Evolutionary conservation across 805 yeast genomes (phyloP), one percentile per base, ranked within the genome.

Genomic region (Kuraishia cidri): DNA sequence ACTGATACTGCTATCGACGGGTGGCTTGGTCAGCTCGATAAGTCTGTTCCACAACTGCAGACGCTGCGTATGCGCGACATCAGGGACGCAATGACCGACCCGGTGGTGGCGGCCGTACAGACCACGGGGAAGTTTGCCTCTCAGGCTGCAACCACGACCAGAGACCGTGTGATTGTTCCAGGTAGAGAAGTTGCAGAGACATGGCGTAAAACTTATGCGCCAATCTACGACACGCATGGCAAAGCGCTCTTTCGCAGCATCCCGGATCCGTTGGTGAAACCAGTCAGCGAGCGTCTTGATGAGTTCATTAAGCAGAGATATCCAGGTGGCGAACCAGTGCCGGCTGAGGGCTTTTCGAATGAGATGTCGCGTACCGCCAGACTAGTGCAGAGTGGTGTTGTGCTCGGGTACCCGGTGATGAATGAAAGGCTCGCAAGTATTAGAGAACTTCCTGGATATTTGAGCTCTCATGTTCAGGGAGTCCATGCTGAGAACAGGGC

Each of bases 231-330:
- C 46, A 64, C 72, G 6, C 59, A 73, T 20, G 85, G 85, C 16
- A 74, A 72, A 46, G 80, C 83, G 26, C 48, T 77, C 32, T 42
- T 81, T 24, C 64, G 85, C 42, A 63, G 79, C n/a, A 66, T 70
- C 16, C 46, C 78, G 15, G 86, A 79, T 51, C 79, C 83, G 4
- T 23, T 78, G 9, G 58, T 81, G 30, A 63, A 60, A 24, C 88
- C 92, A 19, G 29, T 79, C 29, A 85, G 81, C 56, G 55, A 64
- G 23, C 56, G 63, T 22, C 51, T 81, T 19, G 9, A 11, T 25
- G 16, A 35, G 12, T 20, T n/a, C 15, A 13, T 31, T 12, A 41
- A 32, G 14, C 54, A 52, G 23, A 60, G 64, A 41, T 59, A 72
- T 24, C 80, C 82, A 13, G 57, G 56, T n/a, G 57, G 56, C 14